Base-by-base conservation (phyloP, 306 rosid genomes). In the Hippophae tibetana region DNA sequence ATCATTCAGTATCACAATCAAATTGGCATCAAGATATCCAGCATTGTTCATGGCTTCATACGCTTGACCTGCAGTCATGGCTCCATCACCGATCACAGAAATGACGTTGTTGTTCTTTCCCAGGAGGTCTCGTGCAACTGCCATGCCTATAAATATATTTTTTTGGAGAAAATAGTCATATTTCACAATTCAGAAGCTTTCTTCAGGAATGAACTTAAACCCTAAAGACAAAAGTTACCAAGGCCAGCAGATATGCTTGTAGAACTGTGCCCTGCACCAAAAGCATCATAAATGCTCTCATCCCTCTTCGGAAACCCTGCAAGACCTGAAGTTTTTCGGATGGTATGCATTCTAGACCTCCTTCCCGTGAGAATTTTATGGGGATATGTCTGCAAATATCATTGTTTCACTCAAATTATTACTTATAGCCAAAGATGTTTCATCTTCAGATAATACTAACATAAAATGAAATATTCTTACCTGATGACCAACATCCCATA, bases 401-500 rank as follows among this genome's bases (percentile, higher is more conserved):
- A 42, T 49, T 74, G 60, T 68, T 31, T 60, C 26, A 84, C 64
- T 74, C 82, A 72, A 49, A 64, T 56, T 46, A 31, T 67, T 59
- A 56, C 54, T 10, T 44, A 61, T 42, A 47, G 10, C n/a, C 14
- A 54, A 26, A 66, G 4, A 18, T 26, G 9, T 47, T 59, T 7
- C 57, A 26, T 26, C 18, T 26, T 49, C 13, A 13, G 5, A 40
- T 50, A 12, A 40, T 50, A 12, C 26, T 50, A 46, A 5, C 43
- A 18, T 31, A 42, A 61, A 13, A 6, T 45, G 55, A 45, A 60
- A 54, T 13, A 13, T 18, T 55, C 5, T 50, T 7, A 87, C 98
- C 84, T 87, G 98, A 80, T 92, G 98, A 5, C 98, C 98, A 66
- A 92, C 96, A 74, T 92, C 98, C 98, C 98, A 92, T 45, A 87